Evolutionary conservation across 768 basidiomycete genomes (phyloP), one percentile per base, ranked within the genome.

Genomic region (Lactifluus rugatus): DNA sequence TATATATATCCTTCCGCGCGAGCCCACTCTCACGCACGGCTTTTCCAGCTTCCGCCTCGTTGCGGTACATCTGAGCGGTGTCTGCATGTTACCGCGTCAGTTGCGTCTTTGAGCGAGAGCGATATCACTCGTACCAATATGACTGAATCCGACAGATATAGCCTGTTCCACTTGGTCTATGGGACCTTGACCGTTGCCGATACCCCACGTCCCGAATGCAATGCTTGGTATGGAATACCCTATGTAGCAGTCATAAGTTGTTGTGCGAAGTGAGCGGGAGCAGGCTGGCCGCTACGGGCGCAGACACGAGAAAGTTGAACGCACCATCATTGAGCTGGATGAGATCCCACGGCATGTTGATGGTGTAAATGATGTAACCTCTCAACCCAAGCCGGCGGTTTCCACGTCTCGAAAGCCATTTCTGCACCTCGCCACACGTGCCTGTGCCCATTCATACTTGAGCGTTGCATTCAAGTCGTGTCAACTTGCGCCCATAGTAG

Each of bases 201-300:
- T 62, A 42, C 73, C 80, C 80, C 83, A 84, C 3, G 84, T 85
- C 31, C 83, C 85, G 64, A 81, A 83, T 61, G 76, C 83, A 46
- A 87, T 67, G 75, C 58, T 74, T 73, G 67, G 83, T 71, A 71
- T 74, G 26, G 58, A 64, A 50, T 74, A 69, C 5, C 81, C 80
- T 83, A 54, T 23, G 37, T 34, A 39, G 16, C 23, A 51, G 28
- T 26, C 8, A n/a, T n/a, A n/a, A n/a, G n/a, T n/a, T n/a, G n/a
- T n/a, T n/a, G 19, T 36, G 34, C 19, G 25, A 25, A 5, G n/a
- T 44, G 34, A 41, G 11, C 41, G 52, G 26, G 41, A 14, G 14
- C 14, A 4, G n/a, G 37, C 26, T 8, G 28, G 42, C 5, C 19
- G 8, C 37, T 4, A 16, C 28, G 26, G 8, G 0, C 17, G n/a